Conservation (phyloP, 208 protist genomes). For the Crithidia expoeki region DNA sequence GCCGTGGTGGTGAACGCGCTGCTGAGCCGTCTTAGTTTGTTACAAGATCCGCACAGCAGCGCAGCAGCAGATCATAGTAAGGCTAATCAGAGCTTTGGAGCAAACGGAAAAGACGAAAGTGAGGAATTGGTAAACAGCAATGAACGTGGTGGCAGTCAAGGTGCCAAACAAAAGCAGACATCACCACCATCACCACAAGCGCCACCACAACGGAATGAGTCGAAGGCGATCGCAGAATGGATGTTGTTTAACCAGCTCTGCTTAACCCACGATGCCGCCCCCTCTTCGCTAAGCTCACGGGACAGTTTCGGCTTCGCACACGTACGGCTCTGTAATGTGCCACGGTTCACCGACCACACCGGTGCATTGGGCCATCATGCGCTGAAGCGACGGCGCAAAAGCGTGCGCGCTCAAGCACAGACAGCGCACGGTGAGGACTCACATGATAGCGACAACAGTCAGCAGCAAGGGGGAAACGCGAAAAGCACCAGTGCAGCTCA, state of each 20-base stretch:
- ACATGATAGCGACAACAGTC: not conserved
- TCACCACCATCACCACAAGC: not conserved
- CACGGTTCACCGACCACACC: not conserved
- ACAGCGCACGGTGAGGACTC: too few species aligned
- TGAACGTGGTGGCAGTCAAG: not conserved
- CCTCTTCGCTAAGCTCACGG: not conserved
- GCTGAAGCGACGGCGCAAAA: conserved; percentile 6
- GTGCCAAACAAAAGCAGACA: not conserved
- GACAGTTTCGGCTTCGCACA: not conserved
- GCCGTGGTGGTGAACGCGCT: conserved; percentile 30
- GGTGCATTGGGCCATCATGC: conserved; percentile 12
- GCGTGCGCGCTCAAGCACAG: not conserved
- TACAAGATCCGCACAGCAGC: conserved; percentile 1
- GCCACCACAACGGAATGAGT: conserved; percentile 21
- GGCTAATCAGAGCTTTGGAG: not conserved
- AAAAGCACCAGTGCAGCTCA: too few species aligned
- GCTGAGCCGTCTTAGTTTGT: conserved; percentile 14
- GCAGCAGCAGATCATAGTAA: not conserved
- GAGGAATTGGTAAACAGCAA: too few species aligned
- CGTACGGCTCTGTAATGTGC: conserved; percentile 11
- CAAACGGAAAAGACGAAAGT: not conserved
- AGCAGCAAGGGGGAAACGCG: too few species aligned
- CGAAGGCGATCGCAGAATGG: conserved; percentile 31
- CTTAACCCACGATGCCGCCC: not conserved
- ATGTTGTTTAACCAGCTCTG: conserved; percentile 13